These are phyloP conservation scores for Pseudogymnoascus sp. DNA, from an alignment of 2,329 filamentous ascomycete genomes.

Conservation along the genomic window DNA sequence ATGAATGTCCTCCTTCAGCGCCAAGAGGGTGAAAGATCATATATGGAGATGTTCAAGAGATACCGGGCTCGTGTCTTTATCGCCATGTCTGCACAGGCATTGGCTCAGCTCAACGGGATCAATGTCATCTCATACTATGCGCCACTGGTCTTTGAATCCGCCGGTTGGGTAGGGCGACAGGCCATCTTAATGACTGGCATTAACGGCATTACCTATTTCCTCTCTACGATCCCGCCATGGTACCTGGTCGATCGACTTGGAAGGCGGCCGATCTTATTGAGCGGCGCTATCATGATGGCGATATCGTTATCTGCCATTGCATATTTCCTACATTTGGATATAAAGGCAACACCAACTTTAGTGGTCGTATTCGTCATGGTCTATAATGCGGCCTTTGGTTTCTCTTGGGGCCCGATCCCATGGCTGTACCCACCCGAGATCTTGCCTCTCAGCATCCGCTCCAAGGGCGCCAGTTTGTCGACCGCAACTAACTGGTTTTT, in stretches of 20 bases:
- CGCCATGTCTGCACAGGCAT: constrained; percentile 93
- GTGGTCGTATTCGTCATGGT: constrained; percentile 96
- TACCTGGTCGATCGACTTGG: constrained; percentile 93
- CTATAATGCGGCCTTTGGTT: constrained; percentile 95
- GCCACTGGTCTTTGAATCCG: constrained; percentile 82
- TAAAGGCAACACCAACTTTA: constrained; percentile 65
- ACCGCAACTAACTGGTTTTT: constrained; percentile 97
- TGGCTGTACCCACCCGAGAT: constrained; percentile 99
- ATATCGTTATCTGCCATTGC: constrained; percentile 82
- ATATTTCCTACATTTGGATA: constrained; percentile 88
- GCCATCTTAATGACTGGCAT: constrained; percentile 96
- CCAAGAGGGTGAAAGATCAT: constrained; percentile 88
- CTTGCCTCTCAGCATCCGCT: constrained; percentile 87
- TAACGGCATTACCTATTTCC: constrained; percentile 83
- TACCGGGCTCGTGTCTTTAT: constrained; percentile 92
- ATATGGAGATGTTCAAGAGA: constrained; percentile 86
- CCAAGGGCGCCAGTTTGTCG: constrained; percentile 91
- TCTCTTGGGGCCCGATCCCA: constrained; percentile 94
- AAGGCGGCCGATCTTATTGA: constrained; percentile 78
- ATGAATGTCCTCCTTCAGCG: constrained; percentile 91
- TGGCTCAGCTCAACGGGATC: constrained; percentile 96
- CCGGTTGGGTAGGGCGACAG: constrained; percentile 85
- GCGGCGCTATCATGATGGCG: constrained; percentile 82
- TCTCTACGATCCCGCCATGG: constrained; percentile 92
- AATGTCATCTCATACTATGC: constrained; percentile 99